phyloP scores from a whole-genome alignment of 768 basidiomycete species.

The Pilatotrama ljubarskyi region DNA sequence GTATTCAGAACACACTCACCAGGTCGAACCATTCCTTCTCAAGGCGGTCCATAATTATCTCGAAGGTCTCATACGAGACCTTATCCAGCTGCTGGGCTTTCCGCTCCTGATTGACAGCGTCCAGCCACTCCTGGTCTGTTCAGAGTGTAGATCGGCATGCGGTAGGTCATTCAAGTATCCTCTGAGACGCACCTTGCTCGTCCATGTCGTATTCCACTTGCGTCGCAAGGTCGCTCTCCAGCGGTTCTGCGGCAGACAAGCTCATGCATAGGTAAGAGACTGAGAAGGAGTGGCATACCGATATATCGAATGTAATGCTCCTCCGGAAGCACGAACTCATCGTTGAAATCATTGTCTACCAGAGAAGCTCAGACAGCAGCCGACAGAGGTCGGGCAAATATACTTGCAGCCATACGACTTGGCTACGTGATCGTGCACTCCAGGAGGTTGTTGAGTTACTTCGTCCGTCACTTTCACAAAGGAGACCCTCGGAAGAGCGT shows the following conservation, averaged over 20 bases:
- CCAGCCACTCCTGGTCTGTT: constrained; percentile 95
- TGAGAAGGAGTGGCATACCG: constrained; percentile 46
- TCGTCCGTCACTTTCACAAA: constrained; percentile 69
- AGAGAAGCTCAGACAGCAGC: not conserved
- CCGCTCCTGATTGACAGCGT: constrained; percentile 77
- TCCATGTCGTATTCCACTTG: constrained; percentile 99
- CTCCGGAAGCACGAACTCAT: constrained; percentile 58
- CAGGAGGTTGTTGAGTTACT: constrained; percentile 56
- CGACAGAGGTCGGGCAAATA: not conserved
- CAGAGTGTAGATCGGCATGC: not conserved
- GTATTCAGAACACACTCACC: constrained; percentile 44
- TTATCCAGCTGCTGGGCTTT: constrained; percentile 70
- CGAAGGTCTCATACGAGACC: constrained; percentile 85
- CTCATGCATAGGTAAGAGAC: not conserved
- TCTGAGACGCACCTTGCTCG: constrained; percentile 73
- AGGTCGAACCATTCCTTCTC: constrained; percentile 99
- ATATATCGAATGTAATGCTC: constrained; percentile 91
- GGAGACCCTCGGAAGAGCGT: constrained; percentile 61
- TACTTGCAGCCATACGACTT: constrained; percentile 74
- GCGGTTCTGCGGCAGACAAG: constrained; percentile 60
- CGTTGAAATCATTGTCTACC: constrained; percentile 57
- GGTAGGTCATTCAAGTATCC: no score
- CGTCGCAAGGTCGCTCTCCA: constrained; percentile 87
- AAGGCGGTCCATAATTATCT: constrained; percentile 94
- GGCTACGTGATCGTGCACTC: constrained; percentile 63